These are phyloP conservation scores for Cucumis melo DNA, from an alignment of 306 rosid species.

Conservation along the genomic window DNA sequence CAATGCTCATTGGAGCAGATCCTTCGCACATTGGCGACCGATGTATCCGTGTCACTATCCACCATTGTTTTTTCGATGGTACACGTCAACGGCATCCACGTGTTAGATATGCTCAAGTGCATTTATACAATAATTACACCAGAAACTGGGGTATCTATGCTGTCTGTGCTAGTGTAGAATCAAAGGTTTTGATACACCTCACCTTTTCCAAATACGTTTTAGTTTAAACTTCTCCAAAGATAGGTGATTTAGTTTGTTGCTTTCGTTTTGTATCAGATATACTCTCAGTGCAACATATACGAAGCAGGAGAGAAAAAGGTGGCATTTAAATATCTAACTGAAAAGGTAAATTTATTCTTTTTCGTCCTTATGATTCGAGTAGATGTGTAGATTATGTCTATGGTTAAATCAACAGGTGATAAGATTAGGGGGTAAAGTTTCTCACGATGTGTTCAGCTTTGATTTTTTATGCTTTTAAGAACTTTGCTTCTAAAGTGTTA, in stretches of 20 bases:
- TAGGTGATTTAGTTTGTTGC: background rate
- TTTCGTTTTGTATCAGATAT: constrained; percentile 38
- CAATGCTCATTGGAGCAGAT: constrained; percentile 87
- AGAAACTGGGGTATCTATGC: constrained; percentile 98
- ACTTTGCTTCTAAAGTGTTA: background rate
- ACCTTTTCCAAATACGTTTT: background rate
- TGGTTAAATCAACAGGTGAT: background rate
- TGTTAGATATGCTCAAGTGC: constrained; percentile 77
- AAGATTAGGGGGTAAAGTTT: background rate
- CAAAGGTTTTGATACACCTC: constrained; percentile 37
- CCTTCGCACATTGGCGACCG: constrained; percentile 62
- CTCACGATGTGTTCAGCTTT: background rate
- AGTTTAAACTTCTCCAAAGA: background rate
- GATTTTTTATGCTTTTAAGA: background rate
- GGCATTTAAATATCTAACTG: constrained; percentile 68
- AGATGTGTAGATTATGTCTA: background rate
- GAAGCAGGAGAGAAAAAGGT: constrained; percentile 94
- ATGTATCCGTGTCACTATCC: constrained; percentile 81
- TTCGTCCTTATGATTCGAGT: background rate
- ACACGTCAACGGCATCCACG: constrained; percentile 94
- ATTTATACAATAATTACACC: constrained; percentile 77
- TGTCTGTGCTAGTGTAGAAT: constrained; percentile 93
- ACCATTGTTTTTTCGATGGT: constrained; percentile 89
- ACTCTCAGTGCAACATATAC: constrained; percentile 80
- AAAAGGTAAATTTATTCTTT: constrained; percentile 45